Conservation (phyloP, 2,329 filamentous ascomycete genomes). For the Herpotrichia juniperi region DNA sequence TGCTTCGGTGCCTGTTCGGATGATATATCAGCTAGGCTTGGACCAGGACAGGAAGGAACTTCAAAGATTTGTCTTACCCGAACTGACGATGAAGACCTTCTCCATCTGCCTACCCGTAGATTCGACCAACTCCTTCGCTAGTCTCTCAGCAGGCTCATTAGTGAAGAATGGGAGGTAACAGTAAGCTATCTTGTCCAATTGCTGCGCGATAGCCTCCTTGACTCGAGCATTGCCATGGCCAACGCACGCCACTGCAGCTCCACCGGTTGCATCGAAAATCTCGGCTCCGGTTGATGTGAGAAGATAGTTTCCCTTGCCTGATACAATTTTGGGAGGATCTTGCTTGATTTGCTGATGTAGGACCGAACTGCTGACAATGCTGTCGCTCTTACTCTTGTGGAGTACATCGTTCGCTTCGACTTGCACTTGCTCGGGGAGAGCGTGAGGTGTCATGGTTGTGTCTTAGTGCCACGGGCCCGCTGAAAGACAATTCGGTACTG, state of each 20-base stretch:
- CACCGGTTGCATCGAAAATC: slow-evolving; percentile 73
- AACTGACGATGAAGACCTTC: slow-evolving; percentile 62
- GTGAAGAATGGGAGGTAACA: slow-evolving; percentile 65
- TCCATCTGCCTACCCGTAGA: slow-evolving; percentile 58
- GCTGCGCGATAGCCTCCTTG: slow-evolving; percentile 61
- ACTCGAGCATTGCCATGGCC: slow-evolving; percentile 70
- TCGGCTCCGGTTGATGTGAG: neutral
- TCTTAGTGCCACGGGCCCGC: no score
- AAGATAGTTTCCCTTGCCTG: neutral
- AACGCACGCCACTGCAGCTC: slow-evolving; percentile 74
- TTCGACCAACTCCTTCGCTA: slow-evolving; percentile 55
- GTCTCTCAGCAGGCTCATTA: slow-evolving; percentile 58
- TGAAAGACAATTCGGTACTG: no score
- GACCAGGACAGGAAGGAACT: neutral
- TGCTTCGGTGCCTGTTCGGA: slow-evolving; percentile 42
- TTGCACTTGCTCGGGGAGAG: neutral
- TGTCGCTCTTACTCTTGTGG: neutral
- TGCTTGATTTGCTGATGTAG: slow-evolving; percentile 1
- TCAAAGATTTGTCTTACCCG: slow-evolving; percentile 49
- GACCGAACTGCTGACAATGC: neutral
- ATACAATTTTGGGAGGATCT: neutral
- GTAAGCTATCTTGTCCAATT: slow-evolving; percentile 65
- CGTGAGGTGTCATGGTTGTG: neutral
- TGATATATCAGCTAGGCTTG: neutral
- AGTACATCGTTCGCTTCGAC: neutral